Percentiles rank a stretch among this genome's conserved stretches.
phyloP scores from a whole-genome alignment of 108 stramenopile species.

The Discostella pseudostelligera region DNA sequence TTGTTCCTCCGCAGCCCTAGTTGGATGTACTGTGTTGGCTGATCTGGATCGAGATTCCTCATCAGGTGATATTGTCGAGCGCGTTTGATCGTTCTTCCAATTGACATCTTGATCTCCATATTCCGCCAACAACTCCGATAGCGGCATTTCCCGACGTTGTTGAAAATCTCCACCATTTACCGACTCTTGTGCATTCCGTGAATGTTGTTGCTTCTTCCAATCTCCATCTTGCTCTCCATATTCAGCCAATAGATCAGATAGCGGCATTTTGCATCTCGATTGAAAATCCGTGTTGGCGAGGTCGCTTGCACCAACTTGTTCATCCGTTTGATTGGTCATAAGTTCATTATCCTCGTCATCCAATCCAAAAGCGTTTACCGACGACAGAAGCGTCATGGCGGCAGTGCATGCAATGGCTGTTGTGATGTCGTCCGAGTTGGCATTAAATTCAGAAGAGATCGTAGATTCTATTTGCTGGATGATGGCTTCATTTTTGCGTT shows the following conservation, averaged over 20 bases:
- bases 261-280: conserved; percentile 10
- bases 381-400: conserved; percentile 43
- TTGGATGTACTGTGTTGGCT: neutral
- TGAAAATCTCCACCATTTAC: conserved; percentile 19
- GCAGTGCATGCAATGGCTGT: conserved; percentile 48
- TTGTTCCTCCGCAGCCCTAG: neutral
- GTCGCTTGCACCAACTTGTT: neutral
- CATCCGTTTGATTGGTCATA: neutral
- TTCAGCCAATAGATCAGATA: conserved; percentile 53
- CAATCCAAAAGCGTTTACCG: conserved; percentile 30
- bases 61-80: neutral
- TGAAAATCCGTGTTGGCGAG: conserved; percentile 14
- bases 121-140: conserved; percentile 60
- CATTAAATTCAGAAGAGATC: conserved; percentile 10
- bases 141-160: conserved; percentile 24
- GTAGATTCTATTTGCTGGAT: conserved; percentile 1
- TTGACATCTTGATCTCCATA: conserved; percentile 76
- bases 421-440: conserved; percentile 29
- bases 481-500: conserved; percentile 9
- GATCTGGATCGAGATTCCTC: neutral
- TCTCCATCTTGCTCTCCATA: conserved; percentile 65
- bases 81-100: conserved; percentile 49
- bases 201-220: conserved; percentile 40
- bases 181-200: neutral
- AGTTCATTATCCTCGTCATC: neutral